Evolutionary conservation across 2,329 filamentous ascomycete genomes (phyloP).

Genomic region (Aspergillus ruber): DNA sequence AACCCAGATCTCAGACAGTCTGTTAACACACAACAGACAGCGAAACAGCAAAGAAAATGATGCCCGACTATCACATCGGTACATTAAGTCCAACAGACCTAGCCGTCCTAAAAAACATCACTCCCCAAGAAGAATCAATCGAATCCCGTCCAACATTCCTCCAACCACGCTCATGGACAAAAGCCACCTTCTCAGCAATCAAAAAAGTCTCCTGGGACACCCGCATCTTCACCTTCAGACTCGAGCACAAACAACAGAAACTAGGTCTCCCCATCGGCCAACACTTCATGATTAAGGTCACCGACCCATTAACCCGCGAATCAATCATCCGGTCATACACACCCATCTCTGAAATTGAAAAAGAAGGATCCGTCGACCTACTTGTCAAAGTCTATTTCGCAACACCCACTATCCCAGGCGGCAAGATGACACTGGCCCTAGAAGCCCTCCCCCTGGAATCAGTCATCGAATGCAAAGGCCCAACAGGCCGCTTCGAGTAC

Average conservation of each 20-base stretch:
- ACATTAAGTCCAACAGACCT: constrained; percentile 59
- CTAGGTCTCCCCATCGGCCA: constrained; percentile 78
- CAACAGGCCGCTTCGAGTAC: constrained; percentile 80
- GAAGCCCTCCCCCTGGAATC: constrained; percentile 67
- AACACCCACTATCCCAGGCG: constrained; percentile 52
- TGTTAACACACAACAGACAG: constrained; percentile 55
- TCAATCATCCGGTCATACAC: constrained; percentile 82
- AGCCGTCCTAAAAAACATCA: constrained; percentile 46
- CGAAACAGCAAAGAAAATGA: constrained; percentile 87
- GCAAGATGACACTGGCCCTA: constrained; percentile 75
- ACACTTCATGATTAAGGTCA: constrained; percentile 76
- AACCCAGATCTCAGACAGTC: constrained; percentile 12
- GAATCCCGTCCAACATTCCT: constrained; percentile 59
- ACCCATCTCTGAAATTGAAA: constrained; percentile 61
- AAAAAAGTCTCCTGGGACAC: constrained; percentile 68
- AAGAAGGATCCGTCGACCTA: constrained; percentile 62
- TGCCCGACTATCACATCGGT: constrained; percentile 78
- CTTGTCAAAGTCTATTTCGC: constrained; percentile 78
- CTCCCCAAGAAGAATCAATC: constrained; percentile 29
- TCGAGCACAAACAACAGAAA: constrained; percentile 63
- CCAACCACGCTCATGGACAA: constrained; percentile 65
- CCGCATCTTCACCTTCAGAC: constrained; percentile 71
- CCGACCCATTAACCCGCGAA: constrained; percentile 62
- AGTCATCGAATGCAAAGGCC: constrained; percentile 77
- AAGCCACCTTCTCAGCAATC: constrained; percentile 62